Percentiles rank a stretch among this genome's conserved stretches.
These are phyloP conservation scores for Herpetospermum pedunculosum DNA, from an alignment of 306 rosid species.

Conservation along the genomic window DNA sequence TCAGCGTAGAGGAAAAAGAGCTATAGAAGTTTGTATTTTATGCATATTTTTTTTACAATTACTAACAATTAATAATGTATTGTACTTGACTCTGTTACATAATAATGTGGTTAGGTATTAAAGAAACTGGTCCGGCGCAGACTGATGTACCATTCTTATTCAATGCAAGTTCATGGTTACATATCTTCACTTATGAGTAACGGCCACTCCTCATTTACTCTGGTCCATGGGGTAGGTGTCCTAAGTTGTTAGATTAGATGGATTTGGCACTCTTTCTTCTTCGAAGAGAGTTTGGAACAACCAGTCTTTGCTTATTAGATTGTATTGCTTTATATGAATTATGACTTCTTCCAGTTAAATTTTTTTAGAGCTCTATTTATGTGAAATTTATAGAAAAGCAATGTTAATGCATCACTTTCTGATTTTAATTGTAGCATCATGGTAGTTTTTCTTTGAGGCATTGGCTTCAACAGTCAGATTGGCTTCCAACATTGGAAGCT, in stretches of 20 bases:
- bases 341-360: not conserved
- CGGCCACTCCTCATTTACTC: slow-evolving; percentile 53
- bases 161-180: slow-evolving; percentile 94
- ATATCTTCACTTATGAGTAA: slow-evolving; percentile 48
- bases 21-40: slow-evolving; percentile 60
- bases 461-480: slow-evolving; percentile 92
- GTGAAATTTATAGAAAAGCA: not conserved
- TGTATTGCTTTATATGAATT: not conserved
- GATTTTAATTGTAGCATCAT: slow-evolving; percentile 53
- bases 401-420: not conserved
- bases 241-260: slow-evolving; percentile 10
- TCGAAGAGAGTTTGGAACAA: not conserved
- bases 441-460: slow-evolving; percentile 96
- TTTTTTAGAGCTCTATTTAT: not conserved
- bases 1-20: slow-evolving; percentile 85
- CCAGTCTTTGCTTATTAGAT: not conserved
- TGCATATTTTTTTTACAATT: not conserved
- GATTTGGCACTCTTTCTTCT: not conserved
- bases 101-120: slow-evolving; percentile 42
- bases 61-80: not conserved
- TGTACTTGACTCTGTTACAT: slow-evolving; percentile 8
- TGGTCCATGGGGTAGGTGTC: slow-evolving; percentile 82
- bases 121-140: slow-evolving; percentile 69
- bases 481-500: slow-evolving; percentile 98
- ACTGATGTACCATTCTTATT: slow-evolving; percentile 88